Base-by-base conservation (phyloP, 257 asterid species). In the Henckelia pumila region DNA sequence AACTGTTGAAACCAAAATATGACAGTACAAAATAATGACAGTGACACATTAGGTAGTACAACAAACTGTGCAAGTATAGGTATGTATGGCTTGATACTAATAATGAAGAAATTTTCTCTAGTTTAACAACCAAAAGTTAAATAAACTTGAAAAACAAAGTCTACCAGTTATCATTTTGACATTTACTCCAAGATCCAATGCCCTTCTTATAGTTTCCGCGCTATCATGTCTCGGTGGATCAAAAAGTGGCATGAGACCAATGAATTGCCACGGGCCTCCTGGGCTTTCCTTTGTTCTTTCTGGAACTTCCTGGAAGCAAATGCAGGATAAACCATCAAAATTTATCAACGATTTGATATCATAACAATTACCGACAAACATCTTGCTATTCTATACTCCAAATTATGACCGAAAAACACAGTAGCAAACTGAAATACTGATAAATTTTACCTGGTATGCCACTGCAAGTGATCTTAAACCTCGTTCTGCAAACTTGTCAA, bases 181-280 rank as follows among this genome's bases (percentile, higher is more conserved):
- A 49, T 69, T 69, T 28, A 69, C 73, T 58, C 73, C 73, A 40
- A 69, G 73, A 59, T 69, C 52, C 4, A 69, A 26, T 24, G 73
- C 73, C 58, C 66, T 40, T 69, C 73, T 69, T 44, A 69, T 69
- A 17, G 73, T 69, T 69, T 69, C 73, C 13, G 73, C 73, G 44
- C 73, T 69, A 65, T 92, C 98, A 22, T 87, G 96, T 79, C 96
- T 83, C n/a, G 98, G 98, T 61, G 98, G 98, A 78, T 92, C 98
- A 47, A 86, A 89, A 13, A 92, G 90, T 66, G 98, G 98, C 94
- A 92, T 79, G 68, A 92, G 95, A 70, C 88, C 98, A 76, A 83
- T 74, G 73, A 92, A 89, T 64, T 86, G 87, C 98, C 98, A 92
- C 2, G 98, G 95, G 14, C 96, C 91, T 71, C 98, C 96, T 26